Evolutionary conservation across 2,329 filamentous ascomycete species (phyloP).

Genomic region (Fusarium redolens): DNA sequence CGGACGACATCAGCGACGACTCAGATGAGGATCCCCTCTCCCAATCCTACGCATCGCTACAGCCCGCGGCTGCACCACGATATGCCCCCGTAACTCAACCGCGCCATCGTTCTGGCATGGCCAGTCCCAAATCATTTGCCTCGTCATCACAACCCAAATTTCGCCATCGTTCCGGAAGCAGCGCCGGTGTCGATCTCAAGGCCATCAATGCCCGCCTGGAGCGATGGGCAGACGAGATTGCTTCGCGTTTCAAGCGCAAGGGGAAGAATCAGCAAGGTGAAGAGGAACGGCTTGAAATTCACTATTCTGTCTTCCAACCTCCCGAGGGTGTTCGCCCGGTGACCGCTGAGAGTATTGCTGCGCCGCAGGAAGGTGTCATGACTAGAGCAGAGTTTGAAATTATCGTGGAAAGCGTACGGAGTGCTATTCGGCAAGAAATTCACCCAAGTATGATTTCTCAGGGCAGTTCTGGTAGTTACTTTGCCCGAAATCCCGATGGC

Average conservation of each 20-base stretch:
- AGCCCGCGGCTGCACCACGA: constrained; percentile 68
- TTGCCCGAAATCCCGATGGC: constrained; percentile 89
- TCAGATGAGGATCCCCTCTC: constrained; percentile 73
- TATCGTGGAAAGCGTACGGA: constrained; percentile 88
- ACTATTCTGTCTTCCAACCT: constrained; percentile 95
- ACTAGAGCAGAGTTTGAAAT: constrained; percentile 85
- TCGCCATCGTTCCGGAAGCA: constrained; percentile 68
- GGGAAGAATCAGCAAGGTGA: constrained; percentile 78
- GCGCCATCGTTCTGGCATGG: constrained; percentile 69
- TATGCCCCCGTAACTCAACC: constrained; percentile 74
- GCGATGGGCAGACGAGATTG: constrained; percentile 97
- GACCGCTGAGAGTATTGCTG: constrained; percentile 78
- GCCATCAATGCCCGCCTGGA: constrained; percentile 97
- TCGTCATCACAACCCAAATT: constrained; percentile 54
- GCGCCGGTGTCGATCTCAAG: constrained; percentile 95
- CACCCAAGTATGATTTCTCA: constrained; percentile 97
- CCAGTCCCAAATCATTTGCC: constrained; percentile 60
- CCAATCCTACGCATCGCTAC: constrained; percentile 66
- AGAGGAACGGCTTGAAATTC: constrained; percentile 91
- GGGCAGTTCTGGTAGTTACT: constrained; percentile 97
- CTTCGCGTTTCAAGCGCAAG: constrained; percentile 93
- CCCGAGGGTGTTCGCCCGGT: constrained; percentile 87
- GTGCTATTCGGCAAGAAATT: constrained; percentile 88
- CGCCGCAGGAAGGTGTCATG: constrained; percentile 73
- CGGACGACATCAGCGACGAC: constrained; percentile 79